These are phyloP conservation scores for Fusarium sp. DNA, from an alignment of 2,329 filamentous ascomycete species.

Conservation along the genomic window DNA sequence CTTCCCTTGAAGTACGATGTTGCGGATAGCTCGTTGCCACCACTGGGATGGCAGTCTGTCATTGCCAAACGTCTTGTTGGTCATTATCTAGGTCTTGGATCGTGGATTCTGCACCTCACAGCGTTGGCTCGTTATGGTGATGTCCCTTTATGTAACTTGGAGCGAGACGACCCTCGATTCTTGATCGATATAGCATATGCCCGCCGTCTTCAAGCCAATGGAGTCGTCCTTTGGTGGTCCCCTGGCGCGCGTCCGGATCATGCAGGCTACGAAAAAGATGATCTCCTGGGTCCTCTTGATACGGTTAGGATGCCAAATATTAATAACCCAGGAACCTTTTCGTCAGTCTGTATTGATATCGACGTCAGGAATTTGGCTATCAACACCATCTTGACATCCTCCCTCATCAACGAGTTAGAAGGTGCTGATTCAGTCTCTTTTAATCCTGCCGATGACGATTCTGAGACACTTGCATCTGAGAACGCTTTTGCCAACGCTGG, in stretches of 20 bases:
- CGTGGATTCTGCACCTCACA: conserved; percentile 90
- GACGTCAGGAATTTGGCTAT: conserved; percentile 95
- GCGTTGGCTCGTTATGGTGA: conserved; percentile 92
- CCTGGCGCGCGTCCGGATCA: conserved; percentile 88
- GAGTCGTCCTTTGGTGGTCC: conserved; percentile 98
- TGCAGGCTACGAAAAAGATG: conserved; percentile 94
- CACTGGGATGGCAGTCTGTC: conserved; percentile 92
- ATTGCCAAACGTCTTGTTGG: conserved; percentile 87
- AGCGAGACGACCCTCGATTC: conserved; percentile 92
- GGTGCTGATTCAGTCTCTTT: conserved; percentile 88
- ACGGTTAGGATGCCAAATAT: conserved; percentile 91
- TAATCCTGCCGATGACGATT: conserved; percentile 66
- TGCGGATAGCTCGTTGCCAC: conserved; percentile 87
- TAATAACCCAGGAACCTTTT: conserved; percentile 93
- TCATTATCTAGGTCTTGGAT: conserved; percentile 92
- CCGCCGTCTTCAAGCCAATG: conserved; percentile 86
- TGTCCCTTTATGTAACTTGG: conserved; percentile 93
- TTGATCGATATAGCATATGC: conserved; percentile 97
- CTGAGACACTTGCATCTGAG: conserved; percentile 78
- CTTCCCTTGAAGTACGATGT: conserved; percentile 85
- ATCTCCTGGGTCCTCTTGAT: conserved; percentile 85
- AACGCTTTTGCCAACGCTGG: conserved; percentile 94
- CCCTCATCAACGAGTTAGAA: conserved; percentile 95
- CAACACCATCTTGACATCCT: conserved; percentile 97
- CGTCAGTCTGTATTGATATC: conserved; percentile 95